These are phyloP conservation scores for Protoeuglena noctilucae DNA, from an alignment of 139 green algal species.

Conservation along the genomic window DNA sequence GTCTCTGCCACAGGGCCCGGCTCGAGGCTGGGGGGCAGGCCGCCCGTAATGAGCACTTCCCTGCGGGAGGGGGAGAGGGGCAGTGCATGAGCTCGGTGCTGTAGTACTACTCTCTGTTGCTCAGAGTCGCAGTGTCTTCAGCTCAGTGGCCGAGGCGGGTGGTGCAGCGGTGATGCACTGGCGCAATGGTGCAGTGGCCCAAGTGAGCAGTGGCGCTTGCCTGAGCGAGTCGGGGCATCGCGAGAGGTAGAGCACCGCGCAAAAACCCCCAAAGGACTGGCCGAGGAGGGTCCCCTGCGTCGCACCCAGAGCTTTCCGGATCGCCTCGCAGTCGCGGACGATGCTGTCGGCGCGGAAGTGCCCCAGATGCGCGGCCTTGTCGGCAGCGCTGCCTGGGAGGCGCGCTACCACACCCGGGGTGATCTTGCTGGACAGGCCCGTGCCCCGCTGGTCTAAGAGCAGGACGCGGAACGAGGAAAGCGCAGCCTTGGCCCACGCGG, in stretches of 20 bases:
- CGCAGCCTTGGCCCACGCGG: too few relatives aligned
- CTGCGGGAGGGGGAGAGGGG: too few relatives aligned
- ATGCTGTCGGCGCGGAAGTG: conserved; percentile 6
- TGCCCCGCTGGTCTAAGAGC: conserved; percentile 5
- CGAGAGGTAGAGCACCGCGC: conserved; percentile 5
- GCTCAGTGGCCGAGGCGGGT: too few relatives aligned
- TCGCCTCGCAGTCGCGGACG: conserved; percentile 2
- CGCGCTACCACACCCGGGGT: background rate
- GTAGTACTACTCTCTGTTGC: too few relatives aligned
- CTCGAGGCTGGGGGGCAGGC: background rate
- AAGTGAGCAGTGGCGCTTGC: too few relatives aligned
- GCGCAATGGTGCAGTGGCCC: too few relatives aligned
- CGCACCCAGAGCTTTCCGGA: background rate
- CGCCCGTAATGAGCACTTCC: conserved; percentile 3
- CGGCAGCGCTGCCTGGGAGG: background rate
- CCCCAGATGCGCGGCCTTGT: background rate
- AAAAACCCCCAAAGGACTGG: conserved; percentile 8
- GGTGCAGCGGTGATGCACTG: too few relatives aligned
- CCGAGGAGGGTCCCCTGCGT: conserved; percentile 2
- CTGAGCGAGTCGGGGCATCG: background rate
- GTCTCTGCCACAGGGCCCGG: background rate
- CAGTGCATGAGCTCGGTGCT: too few relatives aligned
- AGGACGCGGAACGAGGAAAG: conserved; percentile 3
- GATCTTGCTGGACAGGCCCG: background rate
- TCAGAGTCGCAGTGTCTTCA: too few relatives aligned